phyloP scores from a whole-genome alignment of 768 basidiomycete genomes.

The Leccinum incarnatum region DNA sequence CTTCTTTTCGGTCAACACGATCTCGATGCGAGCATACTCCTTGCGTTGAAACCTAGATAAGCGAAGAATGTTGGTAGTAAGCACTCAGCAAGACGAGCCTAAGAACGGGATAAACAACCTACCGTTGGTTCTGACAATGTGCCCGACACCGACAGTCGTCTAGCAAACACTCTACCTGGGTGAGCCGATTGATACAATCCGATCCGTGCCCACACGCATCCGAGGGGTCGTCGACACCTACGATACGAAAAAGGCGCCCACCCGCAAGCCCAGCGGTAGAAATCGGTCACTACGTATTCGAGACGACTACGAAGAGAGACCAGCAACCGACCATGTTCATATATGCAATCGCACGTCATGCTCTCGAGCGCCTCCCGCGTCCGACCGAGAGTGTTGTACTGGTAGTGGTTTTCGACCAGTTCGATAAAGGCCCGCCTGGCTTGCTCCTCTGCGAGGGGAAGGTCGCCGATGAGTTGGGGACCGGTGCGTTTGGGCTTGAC shows the following conservation, averaged over 20 bases:
- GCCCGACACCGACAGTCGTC: slow-evolving; percentile 82
- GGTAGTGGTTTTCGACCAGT: slow-evolving; percentile 79
- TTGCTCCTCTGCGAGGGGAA: slow-evolving; percentile 71
- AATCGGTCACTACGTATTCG: slow-evolving; percentile 30
- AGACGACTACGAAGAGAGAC: slow-evolving; percentile 19
- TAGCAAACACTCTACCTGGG: slow-evolving; percentile 93
- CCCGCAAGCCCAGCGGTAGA: slow-evolving; percentile 10
- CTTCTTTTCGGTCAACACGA: slow-evolving; percentile 93
- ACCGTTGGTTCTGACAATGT: slow-evolving; percentile 95
- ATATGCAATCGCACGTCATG: slow-evolving; percentile 93
- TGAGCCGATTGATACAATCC: slow-evolving; percentile 96
- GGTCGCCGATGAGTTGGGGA: slow-evolving; percentile 75
- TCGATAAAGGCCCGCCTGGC: slow-evolving; percentile 73
- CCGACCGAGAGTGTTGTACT: slow-evolving; percentile 82
- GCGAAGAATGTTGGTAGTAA: neutral
- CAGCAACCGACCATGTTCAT: slow-evolving; percentile 68
- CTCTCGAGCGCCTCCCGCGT: slow-evolving; percentile 88
- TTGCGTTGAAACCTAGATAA: slow-evolving; percentile 75
- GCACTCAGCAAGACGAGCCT: neutral
- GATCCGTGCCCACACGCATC: slow-evolving; percentile 82
- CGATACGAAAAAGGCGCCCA: slow-evolving; percentile 25
- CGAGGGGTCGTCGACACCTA: slow-evolving; percentile 59
- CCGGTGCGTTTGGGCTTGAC: slow-evolving; percentile 36
- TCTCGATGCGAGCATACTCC: slow-evolving; percentile 82
- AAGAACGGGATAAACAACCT: slow-evolving; percentile 10